Conservation (phyloP, 139 green algal genomes). For the Deuterostichococcus epilithicus region DNA sequence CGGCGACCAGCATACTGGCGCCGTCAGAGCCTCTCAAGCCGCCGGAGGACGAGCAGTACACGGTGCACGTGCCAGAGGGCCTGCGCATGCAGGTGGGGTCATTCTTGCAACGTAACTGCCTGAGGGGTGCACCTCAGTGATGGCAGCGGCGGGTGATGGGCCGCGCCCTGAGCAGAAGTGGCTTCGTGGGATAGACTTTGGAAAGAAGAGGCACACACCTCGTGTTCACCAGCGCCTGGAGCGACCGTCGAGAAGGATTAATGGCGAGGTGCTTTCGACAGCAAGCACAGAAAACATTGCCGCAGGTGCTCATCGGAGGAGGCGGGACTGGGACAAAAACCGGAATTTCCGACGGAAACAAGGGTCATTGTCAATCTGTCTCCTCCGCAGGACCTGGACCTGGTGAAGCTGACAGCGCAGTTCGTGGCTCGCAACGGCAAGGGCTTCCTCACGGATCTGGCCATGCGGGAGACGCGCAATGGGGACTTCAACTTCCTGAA, state of each 20-base stretch:
- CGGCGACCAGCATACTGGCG: constrained; percentile 19
- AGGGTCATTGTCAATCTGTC: too few species aligned
- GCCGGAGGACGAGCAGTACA: constrained; percentile 88
- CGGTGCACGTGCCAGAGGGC: constrained; percentile 84
- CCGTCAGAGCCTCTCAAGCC: constrained; percentile 65
- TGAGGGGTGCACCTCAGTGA: too few species aligned
- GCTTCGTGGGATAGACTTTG: too few species aligned
- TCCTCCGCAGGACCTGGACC: constrained; percentile 81
- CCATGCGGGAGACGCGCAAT: constrained; percentile 71
- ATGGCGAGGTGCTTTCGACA: too few species aligned
- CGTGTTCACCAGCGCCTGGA: too few species aligned
- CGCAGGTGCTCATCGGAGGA: too few species aligned
- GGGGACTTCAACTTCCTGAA: constrained; percentile 94
- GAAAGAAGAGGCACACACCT: too few species aligned
- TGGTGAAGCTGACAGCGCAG: constrained; percentile 94
- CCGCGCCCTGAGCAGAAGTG: too few species aligned
- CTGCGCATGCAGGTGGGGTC: constrained; percentile 39
- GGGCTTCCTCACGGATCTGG: constrained; percentile 75
- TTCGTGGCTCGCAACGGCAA: constrained; percentile 94
- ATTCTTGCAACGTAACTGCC: too few species aligned
- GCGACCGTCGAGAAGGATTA: too few species aligned
- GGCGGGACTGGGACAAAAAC: neutral
- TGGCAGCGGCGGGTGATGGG: too few species aligned
- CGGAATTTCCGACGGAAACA: neutral
- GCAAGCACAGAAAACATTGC: too few species aligned